These are phyloP conservation scores for Neurospora africana DNA, from an alignment of 495 filamentous ascomycete species.

Conservation along the genomic window DNA sequence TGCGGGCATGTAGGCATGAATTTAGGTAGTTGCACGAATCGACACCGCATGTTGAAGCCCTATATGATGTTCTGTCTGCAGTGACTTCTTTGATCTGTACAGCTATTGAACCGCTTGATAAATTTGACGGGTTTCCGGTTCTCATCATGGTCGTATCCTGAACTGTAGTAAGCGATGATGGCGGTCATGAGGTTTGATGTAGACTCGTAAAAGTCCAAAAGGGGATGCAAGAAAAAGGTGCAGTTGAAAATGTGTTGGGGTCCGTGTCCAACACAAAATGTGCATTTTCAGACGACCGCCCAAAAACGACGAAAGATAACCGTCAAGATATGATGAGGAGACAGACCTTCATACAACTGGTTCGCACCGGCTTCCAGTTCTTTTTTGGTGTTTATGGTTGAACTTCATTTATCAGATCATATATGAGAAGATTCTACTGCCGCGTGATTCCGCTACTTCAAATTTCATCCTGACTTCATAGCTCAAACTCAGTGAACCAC, in stretches of 20 bases:
- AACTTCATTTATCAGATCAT: not conserved
- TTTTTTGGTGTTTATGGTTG: not conserved
- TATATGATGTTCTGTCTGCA: not conserved
- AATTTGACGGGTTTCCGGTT: not conserved
- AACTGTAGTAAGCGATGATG: no score
- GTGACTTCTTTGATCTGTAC: not conserved
- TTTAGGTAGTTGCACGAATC: not conserved
- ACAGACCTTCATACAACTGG: not conserved
- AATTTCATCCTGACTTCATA: not conserved
- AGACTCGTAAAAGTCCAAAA: not conserved
- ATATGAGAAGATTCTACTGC: not conserved
- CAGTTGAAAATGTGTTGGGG: not conserved
- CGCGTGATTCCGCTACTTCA: not conserved
- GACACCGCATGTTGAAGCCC: not conserved
- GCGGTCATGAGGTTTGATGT: not conserved
- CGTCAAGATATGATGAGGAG: not conserved
- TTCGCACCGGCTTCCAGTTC: not conserved
- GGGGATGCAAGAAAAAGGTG: not conserved
- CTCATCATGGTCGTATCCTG: not conserved
- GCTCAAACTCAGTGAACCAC: not conserved
- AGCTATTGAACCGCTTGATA: not conserved
- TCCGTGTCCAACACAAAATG: not conserved
- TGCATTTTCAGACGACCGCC: not conserved
- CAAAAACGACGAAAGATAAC: not conserved
- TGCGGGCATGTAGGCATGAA: not conserved